Evolutionary conservation across 2,329 filamentous ascomycete species (phyloP), one percentile per base, ranked within the genome.

Genomic region (Colletotrichum nymphaeae): DNA sequence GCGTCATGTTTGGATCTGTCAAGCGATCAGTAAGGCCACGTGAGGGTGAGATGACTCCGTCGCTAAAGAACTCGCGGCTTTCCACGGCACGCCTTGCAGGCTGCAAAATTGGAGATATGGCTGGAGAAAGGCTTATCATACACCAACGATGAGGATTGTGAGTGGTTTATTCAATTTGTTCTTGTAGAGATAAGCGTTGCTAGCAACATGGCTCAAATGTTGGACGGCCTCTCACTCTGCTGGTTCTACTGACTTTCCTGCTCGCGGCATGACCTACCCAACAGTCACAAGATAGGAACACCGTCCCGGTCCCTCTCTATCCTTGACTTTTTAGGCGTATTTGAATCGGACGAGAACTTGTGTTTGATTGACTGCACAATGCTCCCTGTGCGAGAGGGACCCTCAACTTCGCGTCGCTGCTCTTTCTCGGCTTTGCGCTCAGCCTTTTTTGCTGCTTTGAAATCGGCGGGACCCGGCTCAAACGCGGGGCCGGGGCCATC

Each of bases 341-440:
- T 26, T 2, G 60, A 26, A 24, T 65, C 46, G 5, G 32, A 60
- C 2, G 42, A 11, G 26, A 65, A 49, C 5, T 32, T 56, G 9
- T 42, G 28, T 19, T 63, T 69, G 32, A 62, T n/a, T 2, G 46
- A 46, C 5, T 49, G 16, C 1, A 8, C 5, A 19, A 63, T 7
- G 2, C 5, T 30, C 3, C 63, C 14, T 4, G 35, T 7, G 32
- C 60, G 11, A 1, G 55, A 8, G 0, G 46, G 58, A n/a, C 26
- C 42, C 1, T 22, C 30, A 3, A 28, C 26, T 16, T 56, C 35
- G 2, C 56, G 22, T 22, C n/a, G n/a, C 0, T 46, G 49, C 9
- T 70, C 42, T 9, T 69, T 55, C 11, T 74, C 69, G 11, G 76
- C 66, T 26, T 74, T 60, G 57, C 69, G 63, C n/a, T 77, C 37